Evolutionary conservation across 148 eudicot genomes (phyloP).

Genomic region (Amaranthus palmeri): DNA sequence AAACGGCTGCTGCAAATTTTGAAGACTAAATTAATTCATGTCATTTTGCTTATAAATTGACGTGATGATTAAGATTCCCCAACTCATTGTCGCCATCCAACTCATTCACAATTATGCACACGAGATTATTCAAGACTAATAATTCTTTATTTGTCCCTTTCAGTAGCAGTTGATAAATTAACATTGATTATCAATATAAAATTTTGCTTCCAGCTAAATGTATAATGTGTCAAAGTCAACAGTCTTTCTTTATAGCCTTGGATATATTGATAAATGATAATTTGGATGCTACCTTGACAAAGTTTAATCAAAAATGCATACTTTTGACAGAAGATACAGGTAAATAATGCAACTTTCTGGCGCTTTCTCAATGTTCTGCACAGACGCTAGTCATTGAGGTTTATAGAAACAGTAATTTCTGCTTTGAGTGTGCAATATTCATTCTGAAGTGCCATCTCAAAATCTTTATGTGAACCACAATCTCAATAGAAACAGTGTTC

Average conservation of each 20-base stretch:
- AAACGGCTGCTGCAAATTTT: conserved; percentile 3
- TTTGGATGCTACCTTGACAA: conserved; percentile 79
- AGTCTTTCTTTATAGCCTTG: conserved; percentile 55
- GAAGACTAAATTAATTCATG: background rate
- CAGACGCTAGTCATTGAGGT: conserved; percentile 3
- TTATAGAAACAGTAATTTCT: conserved; percentile 14
- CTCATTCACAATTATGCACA: conserved; percentile 6
- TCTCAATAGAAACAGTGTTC: background rate
- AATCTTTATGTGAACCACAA: no score
- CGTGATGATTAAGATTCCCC: conserved; percentile 1
- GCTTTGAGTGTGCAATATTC: background rate
- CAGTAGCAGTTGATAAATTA: conserved; percentile 4
- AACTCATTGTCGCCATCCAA: conserved; percentile 9
- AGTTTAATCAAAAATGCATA: conserved; percentile 29
- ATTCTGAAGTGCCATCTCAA: no score
- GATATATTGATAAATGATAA: conserved; percentile 82
- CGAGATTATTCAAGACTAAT: background rate
- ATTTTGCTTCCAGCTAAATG: conserved; percentile 10
- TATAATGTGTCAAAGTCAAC: conserved; percentile 9
- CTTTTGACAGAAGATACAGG: conserved; percentile 26
- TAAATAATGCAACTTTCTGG: conserved; percentile 13
- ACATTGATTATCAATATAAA: background rate
- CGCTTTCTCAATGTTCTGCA: background rate
- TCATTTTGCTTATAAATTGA: conserved; percentile 6
- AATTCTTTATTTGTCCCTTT: conserved; percentile 11